These are phyloP conservation scores for Rehmannia glutinosa DNA, from an alignment of 257 asterid genomes.

Conservation along the genomic window DNA sequence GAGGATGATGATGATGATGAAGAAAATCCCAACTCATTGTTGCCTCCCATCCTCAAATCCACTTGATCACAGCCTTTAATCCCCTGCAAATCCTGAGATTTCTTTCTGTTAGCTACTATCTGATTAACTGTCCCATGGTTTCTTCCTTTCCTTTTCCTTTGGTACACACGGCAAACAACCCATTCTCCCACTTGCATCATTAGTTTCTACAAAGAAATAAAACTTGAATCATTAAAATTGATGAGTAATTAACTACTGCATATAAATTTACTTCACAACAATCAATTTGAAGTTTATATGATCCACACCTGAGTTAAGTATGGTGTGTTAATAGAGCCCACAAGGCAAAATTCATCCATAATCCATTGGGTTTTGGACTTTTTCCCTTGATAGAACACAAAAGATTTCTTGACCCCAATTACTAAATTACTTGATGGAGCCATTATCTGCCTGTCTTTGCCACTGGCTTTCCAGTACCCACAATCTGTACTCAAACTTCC, in stretches of 20 bases:
- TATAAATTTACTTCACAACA: no score
- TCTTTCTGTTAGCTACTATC: not conserved
- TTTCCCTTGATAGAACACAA: slow-evolving; percentile 27
- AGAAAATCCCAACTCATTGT: slow-evolving; percentile 4
- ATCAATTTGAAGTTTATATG: not conserved
- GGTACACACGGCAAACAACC: slow-evolving; percentile 42
- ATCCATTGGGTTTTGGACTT: slow-evolving; percentile 38
- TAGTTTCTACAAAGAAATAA: slow-evolving; percentile 21
- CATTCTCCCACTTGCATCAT: slow-evolving; percentile 46
- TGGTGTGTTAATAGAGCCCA: slow-evolving; percentile 23
- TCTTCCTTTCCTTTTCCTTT: slow-evolving; percentile 20
- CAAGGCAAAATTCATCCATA: slow-evolving; percentile 40
- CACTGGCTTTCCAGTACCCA: slow-evolving; percentile 48
- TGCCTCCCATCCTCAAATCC: no score
- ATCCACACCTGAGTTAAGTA: slow-evolving; percentile 24
- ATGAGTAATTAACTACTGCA: not conserved
- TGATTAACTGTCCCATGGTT: not conserved
- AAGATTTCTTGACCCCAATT: slow-evolving; percentile 35
- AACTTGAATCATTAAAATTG: no score
- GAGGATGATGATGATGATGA: not conserved
- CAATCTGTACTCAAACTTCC: slow-evolving; percentile 14
- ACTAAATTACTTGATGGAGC: slow-evolving; percentile 14
- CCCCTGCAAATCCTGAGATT: slow-evolving; percentile 1
- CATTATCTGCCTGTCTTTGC: slow-evolving; percentile 30
- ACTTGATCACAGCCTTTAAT: no score